Base-by-base conservation (phyloP, 2,329 filamentous ascomycete genomes). In the Endocalyx cinctus region DNA sequence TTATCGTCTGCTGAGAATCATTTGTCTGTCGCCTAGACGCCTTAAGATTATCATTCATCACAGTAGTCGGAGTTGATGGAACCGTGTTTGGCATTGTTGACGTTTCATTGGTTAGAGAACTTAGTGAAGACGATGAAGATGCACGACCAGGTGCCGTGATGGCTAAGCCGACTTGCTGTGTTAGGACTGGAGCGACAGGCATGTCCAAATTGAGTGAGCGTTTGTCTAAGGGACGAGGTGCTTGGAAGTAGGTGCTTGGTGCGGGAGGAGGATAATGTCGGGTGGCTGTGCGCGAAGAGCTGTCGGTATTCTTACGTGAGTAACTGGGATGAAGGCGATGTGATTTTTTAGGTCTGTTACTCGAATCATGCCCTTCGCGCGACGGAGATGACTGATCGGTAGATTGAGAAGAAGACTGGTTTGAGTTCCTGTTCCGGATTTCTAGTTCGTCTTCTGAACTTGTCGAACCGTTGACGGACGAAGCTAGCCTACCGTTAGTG, bases 171-270 rank as follows among this genome's bases (percentile, higher is more conserved):
- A 32, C 19, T 17, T 37, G 41, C n/a, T 38, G 34, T 2, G 37
- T 25, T 5, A 34, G 11, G 23, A 18, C 12, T 28, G 43, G 23
- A 14, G 34, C 29, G n/a, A n/a, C n/a, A n/a, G 45, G 30, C 10
- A 26, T 35, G 19, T 45, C 46, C 16, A 33, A 8, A 29, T 29
- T 38, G 14, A 37, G 28, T 15, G 31, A 27, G 8, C 42, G 46
- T n/a, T 41, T 40, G 37, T 34, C 38, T 10, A 43, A 10, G 14
- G 52, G 47, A 31, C 45, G 51, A 39, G 49, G 48, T 12, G 47
- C 43, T 25, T 48, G 42, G 35, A 52, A 55, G 31, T 45, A 50
- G 5, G 45, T 50, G 29, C 44, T 52, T 17, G 46, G 47, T 11
- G 48, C 41, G 12, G 25, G 35, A 3, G 51, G 50, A 16, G 52